Conservation (phyloP, 2,329 filamentous ascomycete genomes). For the Botryosphaeria agaves region DNA sequence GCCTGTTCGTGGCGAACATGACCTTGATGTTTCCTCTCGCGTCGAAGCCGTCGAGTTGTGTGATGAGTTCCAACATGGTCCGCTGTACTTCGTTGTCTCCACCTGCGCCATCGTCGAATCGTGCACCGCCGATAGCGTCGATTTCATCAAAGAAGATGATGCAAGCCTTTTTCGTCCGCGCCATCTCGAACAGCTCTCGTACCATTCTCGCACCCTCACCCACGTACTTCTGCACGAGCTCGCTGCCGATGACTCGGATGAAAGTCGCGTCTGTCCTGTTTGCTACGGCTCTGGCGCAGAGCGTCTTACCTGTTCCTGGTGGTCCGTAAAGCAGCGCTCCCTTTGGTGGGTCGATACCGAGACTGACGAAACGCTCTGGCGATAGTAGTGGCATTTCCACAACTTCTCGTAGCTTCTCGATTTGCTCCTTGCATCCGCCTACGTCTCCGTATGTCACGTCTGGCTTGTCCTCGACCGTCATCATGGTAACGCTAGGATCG, state of each 20-base stretch:
- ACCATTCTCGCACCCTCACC: conserved; percentile 98
- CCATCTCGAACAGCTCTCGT: conserved; percentile 97
- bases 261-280: conserved; percentile 98
- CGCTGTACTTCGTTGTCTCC: conserved; percentile 96
- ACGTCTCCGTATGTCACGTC: conserved; percentile 98
- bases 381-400: conserved; percentile 97
- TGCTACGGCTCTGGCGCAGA: conserved; percentile 91
- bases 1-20: conserved; percentile 97
- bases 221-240: conserved; percentile 97
- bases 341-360: conserved; percentile 98
- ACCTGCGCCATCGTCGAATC: conserved; percentile 91
- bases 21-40: conserved; percentile 97
- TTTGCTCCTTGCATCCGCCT: conserved; percentile 97
- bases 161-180: conserved; percentile 96
- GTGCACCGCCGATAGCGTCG: conserved; percentile 85
- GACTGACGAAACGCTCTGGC: conserved; percentile 90
- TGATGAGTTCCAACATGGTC: conserved; percentile 96
- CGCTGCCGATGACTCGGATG: conserved; percentile 94
- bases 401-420: conserved; percentile 95
- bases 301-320: conserved; percentile 96
- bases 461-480: conserved; percentile 99
- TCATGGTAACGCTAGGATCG: conserved; percentile 98
- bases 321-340: conserved; percentile 92
- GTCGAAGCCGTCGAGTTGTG: conserved; percentile 91
- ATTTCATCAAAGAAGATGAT: conserved; percentile 99